Conservation (phyloP, 1,139 yeast species). For the Tardiomyces depauwii region DNA sequence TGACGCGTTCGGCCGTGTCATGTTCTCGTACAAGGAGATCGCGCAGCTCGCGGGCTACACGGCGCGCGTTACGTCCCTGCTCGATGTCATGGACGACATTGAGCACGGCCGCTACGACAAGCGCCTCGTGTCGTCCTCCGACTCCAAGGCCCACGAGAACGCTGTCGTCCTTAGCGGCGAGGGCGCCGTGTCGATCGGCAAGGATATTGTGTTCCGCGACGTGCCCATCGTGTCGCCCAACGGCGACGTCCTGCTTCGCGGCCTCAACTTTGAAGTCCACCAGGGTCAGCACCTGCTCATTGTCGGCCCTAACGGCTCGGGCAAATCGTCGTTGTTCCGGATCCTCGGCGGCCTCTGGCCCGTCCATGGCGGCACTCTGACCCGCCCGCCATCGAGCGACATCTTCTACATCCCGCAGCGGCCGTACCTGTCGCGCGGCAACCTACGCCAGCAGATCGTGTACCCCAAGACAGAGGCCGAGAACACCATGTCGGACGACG, state of each 20-base stretch:
- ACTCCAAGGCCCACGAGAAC: slow-evolving; percentile 8
- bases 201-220: slow-evolving; percentile 56
- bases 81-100: slow-evolving; percentile 50
- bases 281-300: slow-evolving; percentile 80
- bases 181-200: slow-evolving; percentile 33
- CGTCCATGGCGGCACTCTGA: slow-evolving; percentile 45
- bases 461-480: slow-evolving; percentile 68
- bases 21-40: slow-evolving; percentile 73
- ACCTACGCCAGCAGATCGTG: slow-evolving; percentile 77
- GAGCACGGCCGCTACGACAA: slow-evolving; percentile 26
- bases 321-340: slow-evolving; percentile 84
- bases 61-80: slow-evolving; percentile 59
- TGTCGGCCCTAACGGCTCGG: slow-evolving; percentile 94
- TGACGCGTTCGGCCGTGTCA: slow-evolving; percentile 78
- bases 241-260: slow-evolving; percentile 58
- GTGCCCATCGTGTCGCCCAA: slow-evolving; percentile 81
- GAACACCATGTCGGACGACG: slow-evolving; percentile 49
- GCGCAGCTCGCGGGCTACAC: slow-evolving; percentile 84
- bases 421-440: slow-evolving; percentile 69
- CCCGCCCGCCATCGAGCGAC: slow-evolving; percentile 55
- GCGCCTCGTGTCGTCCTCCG: slow-evolving; percentile 15
- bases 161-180: slow-evolving; percentile 12
- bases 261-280: slow-evolving; percentile 57
- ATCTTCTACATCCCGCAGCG: slow-evolving; percentile 89
- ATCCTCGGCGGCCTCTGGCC: slow-evolving; percentile 94